phyloP scores from a whole-genome alignment of 2,329 filamentous ascomycete species.

The Corynespora cassiicola region DNA sequence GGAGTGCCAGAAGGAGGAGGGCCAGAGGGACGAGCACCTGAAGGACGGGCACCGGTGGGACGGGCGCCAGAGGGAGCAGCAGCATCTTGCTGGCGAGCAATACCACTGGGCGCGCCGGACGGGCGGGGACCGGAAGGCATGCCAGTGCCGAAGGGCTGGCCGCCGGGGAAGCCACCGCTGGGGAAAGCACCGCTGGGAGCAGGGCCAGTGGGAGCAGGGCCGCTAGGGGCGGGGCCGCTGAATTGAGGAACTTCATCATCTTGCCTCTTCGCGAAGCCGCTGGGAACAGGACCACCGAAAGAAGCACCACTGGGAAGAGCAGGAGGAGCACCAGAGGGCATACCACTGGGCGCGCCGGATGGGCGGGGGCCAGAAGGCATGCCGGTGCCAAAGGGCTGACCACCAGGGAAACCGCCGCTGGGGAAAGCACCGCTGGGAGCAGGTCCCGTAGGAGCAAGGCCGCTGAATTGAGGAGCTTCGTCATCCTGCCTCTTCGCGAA shows the following conservation, averaged over 20 bases:
- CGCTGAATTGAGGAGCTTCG: not conserved
- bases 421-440: not conserved
- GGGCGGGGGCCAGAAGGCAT: too few relatives aligned
- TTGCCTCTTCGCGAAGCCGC: not conserved
- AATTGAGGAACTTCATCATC: not conserved
- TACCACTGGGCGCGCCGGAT: too few relatives aligned
- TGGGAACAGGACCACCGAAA: not conserved
- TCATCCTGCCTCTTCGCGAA: not conserved
- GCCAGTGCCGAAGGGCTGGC: too few relatives aligned
- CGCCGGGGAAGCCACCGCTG: too few relatives aligned
- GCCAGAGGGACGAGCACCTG: not conserved
- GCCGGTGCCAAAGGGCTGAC: too few relatives aligned
- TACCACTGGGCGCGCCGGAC: too few relatives aligned
- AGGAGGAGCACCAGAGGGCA: slow-evolving; percentile 4
- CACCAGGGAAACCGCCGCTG: too few relatives aligned
- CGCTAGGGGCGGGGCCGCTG: slow-evolving; percentile 2
- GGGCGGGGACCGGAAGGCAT: too few relatives aligned
- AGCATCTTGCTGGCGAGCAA: too few relatives aligned
- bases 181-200: not conserved
- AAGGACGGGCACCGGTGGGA: slow-evolving; percentile 1
- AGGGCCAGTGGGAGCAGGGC: not conserved
- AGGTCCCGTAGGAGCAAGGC: not conserved
- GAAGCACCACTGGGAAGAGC: slow-evolving; percentile 3
- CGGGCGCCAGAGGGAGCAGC: not conserved
- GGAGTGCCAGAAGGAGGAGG: not conserved